phyloP scores from a whole-genome alignment of 805 yeast genomes.

The Candida morakotiae region DNA sequence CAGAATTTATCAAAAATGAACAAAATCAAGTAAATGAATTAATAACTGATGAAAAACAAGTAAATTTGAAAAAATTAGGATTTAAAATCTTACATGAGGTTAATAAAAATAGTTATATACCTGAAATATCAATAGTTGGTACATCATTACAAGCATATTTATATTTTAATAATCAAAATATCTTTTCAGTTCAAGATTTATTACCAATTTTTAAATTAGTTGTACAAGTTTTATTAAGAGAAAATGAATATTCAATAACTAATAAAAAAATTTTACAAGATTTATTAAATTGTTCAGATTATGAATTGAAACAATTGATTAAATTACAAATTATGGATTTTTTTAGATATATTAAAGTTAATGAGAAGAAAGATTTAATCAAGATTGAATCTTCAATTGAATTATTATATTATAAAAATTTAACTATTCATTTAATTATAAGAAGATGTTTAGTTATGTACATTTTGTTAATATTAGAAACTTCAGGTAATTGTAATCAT shows the following conservation, averaged over 20 bases:
- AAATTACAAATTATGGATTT: conserved; percentile 24
- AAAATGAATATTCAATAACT: conserved; percentile 15
- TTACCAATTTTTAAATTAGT: conserved; percentile 28
- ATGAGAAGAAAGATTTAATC: conserved; percentile 19
- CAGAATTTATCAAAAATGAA: conserved; percentile 20
- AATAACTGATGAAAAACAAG: conserved; percentile 9
- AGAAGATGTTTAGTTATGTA: conserved; percentile 47
- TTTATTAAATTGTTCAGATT: conserved; percentile 15
- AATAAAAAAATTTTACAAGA: conserved; percentile 19
- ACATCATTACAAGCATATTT: conserved; percentile 35
- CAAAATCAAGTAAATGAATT: conserved; percentile 8
- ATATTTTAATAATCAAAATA: conserved; percentile 16
- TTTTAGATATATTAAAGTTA: conserved; percentile 22
- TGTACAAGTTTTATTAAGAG: conserved; percentile 16
- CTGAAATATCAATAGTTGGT: conserved; percentile 54
- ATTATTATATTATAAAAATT: conserved; percentile 54
- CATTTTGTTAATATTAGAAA: conserved; percentile 12
- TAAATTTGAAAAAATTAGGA: conserved; percentile 47
- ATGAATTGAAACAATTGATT: conserved; percentile 20
- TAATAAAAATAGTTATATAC: conserved; percentile 46
- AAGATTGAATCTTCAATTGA: conserved; percentile 47
- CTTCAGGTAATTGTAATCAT: conserved; percentile 8
- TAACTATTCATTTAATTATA: conserved; percentile 51
- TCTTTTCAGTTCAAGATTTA: conserved; percentile 17
- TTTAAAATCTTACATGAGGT: conserved; percentile 51